Percentiles rank a stretch among this genome's conserved stretches.
Evolutionary conservation across 441 rosid genomes (phyloP).

Genomic region (Eruca vesicaria): DNA sequence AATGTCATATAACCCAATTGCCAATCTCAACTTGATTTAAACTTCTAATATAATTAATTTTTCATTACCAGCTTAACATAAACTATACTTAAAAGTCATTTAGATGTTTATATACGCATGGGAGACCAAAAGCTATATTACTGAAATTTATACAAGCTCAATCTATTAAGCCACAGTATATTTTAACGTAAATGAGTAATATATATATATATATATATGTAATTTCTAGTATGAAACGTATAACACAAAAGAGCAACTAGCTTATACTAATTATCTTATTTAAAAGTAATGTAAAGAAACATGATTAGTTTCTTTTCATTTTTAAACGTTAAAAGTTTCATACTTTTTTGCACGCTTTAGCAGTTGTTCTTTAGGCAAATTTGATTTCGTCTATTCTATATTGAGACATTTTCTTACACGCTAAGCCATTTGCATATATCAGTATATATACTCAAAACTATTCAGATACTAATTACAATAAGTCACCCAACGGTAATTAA

Average conservation of each 20-base stretch:
- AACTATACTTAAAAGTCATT: background rate
- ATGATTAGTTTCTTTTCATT: background rate
- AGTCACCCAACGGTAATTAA: no score
- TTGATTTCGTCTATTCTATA: slow-evolving; percentile 13
- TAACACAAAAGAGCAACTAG: background rate
- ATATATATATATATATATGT: background rate
- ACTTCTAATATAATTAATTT: no score
- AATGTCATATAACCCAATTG: no score
- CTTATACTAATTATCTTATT: background rate
- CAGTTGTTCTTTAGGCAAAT: slow-evolving; percentile 1
- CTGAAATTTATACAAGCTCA: background rate
- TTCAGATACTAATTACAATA: no score
- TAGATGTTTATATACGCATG: background rate
- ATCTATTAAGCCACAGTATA: background rate
- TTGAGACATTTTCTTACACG: slow-evolving; percentile 22
- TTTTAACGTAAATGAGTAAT: background rate
- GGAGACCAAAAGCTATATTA: background rate
- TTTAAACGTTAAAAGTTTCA: background rate
- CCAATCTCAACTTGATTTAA: no score
- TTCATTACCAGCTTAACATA: no score
- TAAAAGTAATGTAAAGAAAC: background rate
- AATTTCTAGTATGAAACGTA: no score
- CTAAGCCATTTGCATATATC: slow-evolving; percentile 18
- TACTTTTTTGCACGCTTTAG: slow-evolving; percentile 13
- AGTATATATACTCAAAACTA: background rate